A percentile compares a stretch with the other conserved stretches of the same genome.
These are phyloP conservation scores for Sclerotinia sclerotiorum DNA, from an alignment of 2,329 filamentous ascomycete species.

Conservation along the genomic window DNA sequence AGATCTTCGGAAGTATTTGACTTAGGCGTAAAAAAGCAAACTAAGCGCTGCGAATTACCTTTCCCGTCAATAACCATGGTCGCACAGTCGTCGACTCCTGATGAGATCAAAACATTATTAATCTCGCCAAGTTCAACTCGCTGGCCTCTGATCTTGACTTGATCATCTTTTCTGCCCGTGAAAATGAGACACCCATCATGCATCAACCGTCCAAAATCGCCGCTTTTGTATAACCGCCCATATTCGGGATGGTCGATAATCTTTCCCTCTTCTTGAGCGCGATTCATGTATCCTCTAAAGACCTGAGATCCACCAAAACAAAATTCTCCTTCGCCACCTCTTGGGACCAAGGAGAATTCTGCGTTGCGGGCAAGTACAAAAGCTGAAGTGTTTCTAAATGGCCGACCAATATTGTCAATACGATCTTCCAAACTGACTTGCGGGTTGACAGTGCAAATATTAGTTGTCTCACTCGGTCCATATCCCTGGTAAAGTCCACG, in stretches of 20 bases:
- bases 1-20: conserved; percentile 20
- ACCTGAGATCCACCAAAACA: conserved; percentile 87
- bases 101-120: conserved; percentile 57
- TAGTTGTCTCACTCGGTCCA: conserved; percentile 82
- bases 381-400: conserved; percentile 70
- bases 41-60: conserved; percentile 53
- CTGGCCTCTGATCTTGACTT: conserved; percentile 80
- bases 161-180: conserved; percentile 71
- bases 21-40: conserved; percentile 66
- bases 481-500: conserved; percentile 76
- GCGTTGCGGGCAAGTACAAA: conserved; percentile 44
- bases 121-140: conserved; percentile 79
- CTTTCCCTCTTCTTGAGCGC: conserved; percentile 60
- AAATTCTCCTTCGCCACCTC: conserved; percentile 75
- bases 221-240: conserved; percentile 77
- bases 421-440: conserved; percentile 57
- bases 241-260: conserved; percentile 68
- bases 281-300: conserved; percentile 69
- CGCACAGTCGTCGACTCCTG: conserved; percentile 58
- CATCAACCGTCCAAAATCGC: conserved; percentile 78
- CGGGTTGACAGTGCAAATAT: conserved; percentile 75
- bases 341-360: conserved; percentile 56
- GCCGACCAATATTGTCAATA: conserved; percentile 73
- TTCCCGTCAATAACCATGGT: conserved; percentile 56
- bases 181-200: conserved; percentile 74